phyloP scores from a whole-genome alignment of 192 early-diverging fungal genomes.

The Chytriomyces sp. region DNA sequence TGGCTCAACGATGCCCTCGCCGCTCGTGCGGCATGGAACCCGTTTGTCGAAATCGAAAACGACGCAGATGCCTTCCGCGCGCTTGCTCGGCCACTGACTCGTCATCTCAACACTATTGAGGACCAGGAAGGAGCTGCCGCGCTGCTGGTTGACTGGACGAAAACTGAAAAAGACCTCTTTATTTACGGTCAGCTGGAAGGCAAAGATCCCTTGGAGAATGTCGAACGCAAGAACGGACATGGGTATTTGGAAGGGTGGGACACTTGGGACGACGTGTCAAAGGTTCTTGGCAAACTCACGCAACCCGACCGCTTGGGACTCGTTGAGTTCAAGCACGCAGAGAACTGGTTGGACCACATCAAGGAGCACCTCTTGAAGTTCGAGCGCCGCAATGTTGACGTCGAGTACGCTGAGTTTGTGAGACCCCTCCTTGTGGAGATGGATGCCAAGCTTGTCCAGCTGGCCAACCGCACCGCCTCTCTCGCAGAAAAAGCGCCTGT shows the following conservation, averaged over 20 bases:
- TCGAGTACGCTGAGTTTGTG: constrained; percentile 9
- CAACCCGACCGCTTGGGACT: constrained; percentile 29
- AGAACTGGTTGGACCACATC: constrained; percentile 8
- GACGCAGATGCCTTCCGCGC: constrained; percentile 2
- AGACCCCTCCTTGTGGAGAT: constrained; percentile 19
- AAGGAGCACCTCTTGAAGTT: constrained; percentile 7
- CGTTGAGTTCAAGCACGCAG: constrained; percentile 26
- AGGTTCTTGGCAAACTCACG: constrained; percentile 26
- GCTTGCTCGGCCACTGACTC: background rate
- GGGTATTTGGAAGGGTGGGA: constrained; percentile 33
- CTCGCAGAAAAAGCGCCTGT: constrained; percentile 13
- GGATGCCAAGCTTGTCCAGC: constrained; percentile 11
- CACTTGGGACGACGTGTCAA: constrained; percentile 33
- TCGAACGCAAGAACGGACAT: constrained; percentile 25
- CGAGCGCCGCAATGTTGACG: background rate
- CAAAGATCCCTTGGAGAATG: background rate
- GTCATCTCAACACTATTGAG: background rate
- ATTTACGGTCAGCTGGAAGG: constrained; percentile 19
- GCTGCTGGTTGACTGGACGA: constrained; percentile 11
- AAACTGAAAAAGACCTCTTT: constrained; percentile 11
- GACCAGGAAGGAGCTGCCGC: constrained; percentile 6
- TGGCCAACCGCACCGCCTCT: constrained; percentile 8
- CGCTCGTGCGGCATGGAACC: constrained; percentile 27
- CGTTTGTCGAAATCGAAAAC: background rate
- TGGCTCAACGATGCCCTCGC: constrained; percentile 32